Evolutionary conservation across 495 filamentous ascomycete species (phyloP).

Genomic region (Barbatosphaeria neglecta): DNA sequence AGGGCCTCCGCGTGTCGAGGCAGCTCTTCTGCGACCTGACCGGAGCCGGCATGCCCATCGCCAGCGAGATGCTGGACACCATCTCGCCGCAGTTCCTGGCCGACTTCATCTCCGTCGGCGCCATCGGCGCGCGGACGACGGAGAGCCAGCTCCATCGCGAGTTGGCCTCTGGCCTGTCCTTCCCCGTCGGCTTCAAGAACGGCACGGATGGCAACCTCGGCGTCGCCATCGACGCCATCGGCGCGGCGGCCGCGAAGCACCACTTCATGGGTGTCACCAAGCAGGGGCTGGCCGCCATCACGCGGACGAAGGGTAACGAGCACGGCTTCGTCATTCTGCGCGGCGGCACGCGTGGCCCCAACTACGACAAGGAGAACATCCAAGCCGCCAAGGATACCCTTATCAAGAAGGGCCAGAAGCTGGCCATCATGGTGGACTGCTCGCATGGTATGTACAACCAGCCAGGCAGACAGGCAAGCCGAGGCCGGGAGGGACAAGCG

Average conservation of each 20-base stretch:
- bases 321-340: conserved; percentile 94
- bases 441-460: conserved; percentile 53
- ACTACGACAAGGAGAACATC: conserved; percentile 82
- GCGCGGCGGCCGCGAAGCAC: conserved; percentile 79
- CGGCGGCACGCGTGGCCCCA: conserved; percentile 86
- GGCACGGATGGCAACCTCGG: conserved; percentile 89
- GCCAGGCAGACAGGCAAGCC: too few species aligned
- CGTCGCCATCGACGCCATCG: conserved; percentile 95
- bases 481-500: background rate
- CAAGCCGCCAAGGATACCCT: conserved; percentile 66
- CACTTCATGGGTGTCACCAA: conserved; percentile 99
- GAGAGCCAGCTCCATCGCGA: conserved; percentile 94
- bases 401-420: conserved; percentile 70
- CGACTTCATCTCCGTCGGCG: conserved; percentile 88
- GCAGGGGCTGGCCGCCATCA: conserved; percentile 91
- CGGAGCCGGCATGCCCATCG: conserved; percentile 77
- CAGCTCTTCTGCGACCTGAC: conserved; percentile 89
- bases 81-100: conserved; percentile 93
- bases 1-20: conserved; percentile 78
- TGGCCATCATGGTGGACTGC: conserved; percentile 96
- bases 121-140: conserved; percentile 94
- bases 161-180: conserved; percentile 90
- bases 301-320: conserved; percentile 82
- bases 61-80: conserved; percentile 95
- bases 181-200: conserved; percentile 99